Evolutionary conservation across 2,329 filamentous ascomycete genomes (phyloP), one percentile per base, ranked within the genome.

Genomic region (Fusarium algeriense): DNA sequence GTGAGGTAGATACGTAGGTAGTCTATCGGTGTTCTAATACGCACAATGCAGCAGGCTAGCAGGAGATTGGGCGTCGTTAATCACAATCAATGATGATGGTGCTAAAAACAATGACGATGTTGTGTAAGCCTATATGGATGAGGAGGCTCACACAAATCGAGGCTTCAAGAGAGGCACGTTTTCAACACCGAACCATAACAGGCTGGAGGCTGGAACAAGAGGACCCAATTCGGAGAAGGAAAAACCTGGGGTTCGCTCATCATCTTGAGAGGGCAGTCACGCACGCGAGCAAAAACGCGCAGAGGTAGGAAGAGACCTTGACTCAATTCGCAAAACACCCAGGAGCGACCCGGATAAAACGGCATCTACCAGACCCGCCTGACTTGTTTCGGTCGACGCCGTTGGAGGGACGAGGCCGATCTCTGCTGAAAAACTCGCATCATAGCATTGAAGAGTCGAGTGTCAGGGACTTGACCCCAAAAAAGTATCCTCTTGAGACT

Each of bases 301-400:
- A 48, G 37, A 26, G 44, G 19, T 20, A 46, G 43, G 19, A 57
- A 28, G n/a, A 35, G 38, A 44, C 32, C 28, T 52, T 28, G 53
- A 46, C 38, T 35, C 32, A 20, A 14, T 7, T 34, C n/a, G 26
- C 23, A 48, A 14, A n/a, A 37, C 32, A n/a, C 45, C 45, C 32
- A 67, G 43, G 55, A 41, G 34, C 56, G 30, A 53, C 38, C 56
- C 74, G 74, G 74, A 38, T 76, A 73, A 54, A 53, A 74, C 74
- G 74, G 74, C 74, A 76, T 71, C 72, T 38, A 20, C 34, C 15
- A 63, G 67, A 70, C 67, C 67, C 67, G 67, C 67, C 38, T 49
- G 67, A 63, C 46, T 67, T 68, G 32, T 38, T 69, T 71, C 67
- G 67, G 68, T 63, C 67, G 58, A 70, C 68, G 49, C 68, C 57